phyloP scores from a whole-genome alignment of 2,329 filamentous ascomycete species.

The Sporothrix humicola region DNA sequence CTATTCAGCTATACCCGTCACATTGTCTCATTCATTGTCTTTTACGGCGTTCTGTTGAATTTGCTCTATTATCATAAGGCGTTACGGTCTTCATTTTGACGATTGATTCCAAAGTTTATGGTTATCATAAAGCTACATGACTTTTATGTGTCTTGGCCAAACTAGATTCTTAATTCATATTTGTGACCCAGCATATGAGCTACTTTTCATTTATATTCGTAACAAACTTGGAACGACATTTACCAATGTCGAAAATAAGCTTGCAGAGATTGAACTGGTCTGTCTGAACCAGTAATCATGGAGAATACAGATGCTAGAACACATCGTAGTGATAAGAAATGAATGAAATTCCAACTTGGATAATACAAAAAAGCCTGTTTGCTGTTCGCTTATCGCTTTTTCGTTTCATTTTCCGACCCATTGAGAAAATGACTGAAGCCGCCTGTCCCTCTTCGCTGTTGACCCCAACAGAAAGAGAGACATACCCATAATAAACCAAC shows the following conservation, averaged over 20 bases:
- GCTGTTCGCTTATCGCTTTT: slow-evolving; percentile 4
- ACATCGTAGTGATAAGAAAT: not conserved
- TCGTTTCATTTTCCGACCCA: not conserved
- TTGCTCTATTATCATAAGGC: not conserved
- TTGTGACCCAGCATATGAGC: no score
- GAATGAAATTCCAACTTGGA: not conserved
- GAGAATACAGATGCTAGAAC: no score
- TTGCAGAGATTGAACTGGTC: no score
- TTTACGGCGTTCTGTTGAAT: not conserved
- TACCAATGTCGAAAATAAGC: no score
- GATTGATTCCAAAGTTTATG: no score
- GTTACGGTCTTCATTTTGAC: not conserved
- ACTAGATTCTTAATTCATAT: no score
- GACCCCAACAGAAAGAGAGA: not conserved
- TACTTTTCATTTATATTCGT: no score
- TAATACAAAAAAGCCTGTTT: not conserved
- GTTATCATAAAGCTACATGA: no score
- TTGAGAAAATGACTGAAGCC: not conserved
- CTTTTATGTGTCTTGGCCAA: no score
- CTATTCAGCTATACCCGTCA: not conserved
- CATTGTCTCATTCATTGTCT: not conserved
- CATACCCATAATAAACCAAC: not conserved
- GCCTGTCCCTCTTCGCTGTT: not conserved
- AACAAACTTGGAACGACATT: no score
- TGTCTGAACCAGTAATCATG: no score